A percentile compares a stretch with the other conserved stretches of the same genome.
Evolutionary conservation across 768 basidiomycete genomes (phyloP).

Genomic region (Tricholoma sp.): DNA sequence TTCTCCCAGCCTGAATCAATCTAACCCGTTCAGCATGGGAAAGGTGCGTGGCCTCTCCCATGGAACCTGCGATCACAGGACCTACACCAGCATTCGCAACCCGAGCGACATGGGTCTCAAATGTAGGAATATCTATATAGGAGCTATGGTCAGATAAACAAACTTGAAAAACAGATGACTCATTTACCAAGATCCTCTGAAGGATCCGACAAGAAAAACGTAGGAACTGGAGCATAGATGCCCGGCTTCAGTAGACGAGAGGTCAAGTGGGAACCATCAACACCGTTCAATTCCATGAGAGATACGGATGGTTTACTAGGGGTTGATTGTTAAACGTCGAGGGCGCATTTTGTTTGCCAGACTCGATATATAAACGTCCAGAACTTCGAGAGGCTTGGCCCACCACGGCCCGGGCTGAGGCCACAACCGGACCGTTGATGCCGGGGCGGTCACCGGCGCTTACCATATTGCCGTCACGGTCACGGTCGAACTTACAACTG

Average conservation of each 20-base stretch:
- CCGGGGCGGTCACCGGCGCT: too few species aligned
- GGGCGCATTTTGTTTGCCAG: constrained; percentile 11
- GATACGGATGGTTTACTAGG: constrained; percentile 9
- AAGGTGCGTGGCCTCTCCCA: constrained; percentile 81
- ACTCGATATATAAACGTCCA: constrained; percentile 18
- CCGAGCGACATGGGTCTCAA: constrained; percentile 61
- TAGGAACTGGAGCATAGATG: constrained; percentile 80
- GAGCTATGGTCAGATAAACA: constrained; percentile 5
- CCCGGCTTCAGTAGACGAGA: constrained; percentile 64
- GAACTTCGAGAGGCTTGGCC: constrained; percentile 7
- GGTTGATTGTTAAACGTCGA: constrained; percentile 8
- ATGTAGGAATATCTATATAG: constrained; percentile 54
- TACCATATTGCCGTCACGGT: too few species aligned
- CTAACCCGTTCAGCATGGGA: constrained; percentile 60
- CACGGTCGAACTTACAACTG: too few species aligned
- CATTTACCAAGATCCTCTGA: constrained; percentile 70
- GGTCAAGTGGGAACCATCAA: constrained; percentile 26
- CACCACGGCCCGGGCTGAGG: constrained; percentile 22
- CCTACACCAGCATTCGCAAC: constrained; percentile 64
- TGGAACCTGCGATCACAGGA: constrained; percentile 73
- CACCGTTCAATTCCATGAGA: constrained; percentile 40
- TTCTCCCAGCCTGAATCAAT: constrained; percentile 63
- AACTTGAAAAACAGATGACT: constrained; percentile 3
- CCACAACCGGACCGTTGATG: constrained; percentile 19
- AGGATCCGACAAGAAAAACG: constrained; percentile 71